phyloP scores from a whole-genome alignment of 169 alveolate genomes.

The Plasmodium fragile region DNA sequence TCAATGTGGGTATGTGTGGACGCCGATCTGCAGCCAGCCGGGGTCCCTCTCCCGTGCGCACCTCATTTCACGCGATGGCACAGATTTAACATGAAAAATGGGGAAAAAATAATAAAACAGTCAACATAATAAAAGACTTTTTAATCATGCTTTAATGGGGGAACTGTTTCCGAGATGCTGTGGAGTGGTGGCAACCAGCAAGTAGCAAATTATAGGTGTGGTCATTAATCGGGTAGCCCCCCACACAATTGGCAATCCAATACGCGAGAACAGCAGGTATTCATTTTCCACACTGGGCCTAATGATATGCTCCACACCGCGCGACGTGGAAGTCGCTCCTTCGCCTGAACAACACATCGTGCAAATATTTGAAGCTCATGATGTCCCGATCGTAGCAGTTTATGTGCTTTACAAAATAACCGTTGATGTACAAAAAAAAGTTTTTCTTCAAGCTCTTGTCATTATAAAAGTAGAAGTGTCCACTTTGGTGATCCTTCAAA shows the following conservation, averaged over 20 bases:
- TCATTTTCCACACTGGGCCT: background rate
- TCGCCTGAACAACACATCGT: conserved; percentile 39
- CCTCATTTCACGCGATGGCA: background rate
- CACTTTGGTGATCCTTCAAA: background rate
- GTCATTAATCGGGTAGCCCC: background rate
- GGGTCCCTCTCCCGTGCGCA: background rate
- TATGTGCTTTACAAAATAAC: conserved; percentile 67
- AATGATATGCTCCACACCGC: background rate
- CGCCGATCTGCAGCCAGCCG: background rate
- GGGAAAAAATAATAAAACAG: background rate
- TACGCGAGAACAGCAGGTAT: background rate
- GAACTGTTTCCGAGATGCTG: background rate
- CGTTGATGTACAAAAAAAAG: conserved; percentile 53
- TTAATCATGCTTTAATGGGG: background rate
- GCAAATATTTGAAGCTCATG: conserved; percentile 46
- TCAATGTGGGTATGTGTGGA: background rate
- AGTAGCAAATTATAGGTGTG: background rate
- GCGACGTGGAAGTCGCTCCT: conserved; percentile 15
- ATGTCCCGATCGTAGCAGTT: conserved; percentile 50
- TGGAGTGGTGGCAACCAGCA: background rate
- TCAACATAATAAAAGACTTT: background rate
- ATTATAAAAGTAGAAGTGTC: conserved; percentile 33
- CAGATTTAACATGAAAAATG: background rate
- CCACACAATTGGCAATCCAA: background rate
- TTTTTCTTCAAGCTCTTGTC: conserved; percentile 66